A percentile compares a stretch with the other conserved stretches of the same genome.
These are phyloP conservation scores for Vanderwaltozyma tropicalis DNA, from an alignment of 805 yeast genomes.

Conservation along the genomic window DNA sequence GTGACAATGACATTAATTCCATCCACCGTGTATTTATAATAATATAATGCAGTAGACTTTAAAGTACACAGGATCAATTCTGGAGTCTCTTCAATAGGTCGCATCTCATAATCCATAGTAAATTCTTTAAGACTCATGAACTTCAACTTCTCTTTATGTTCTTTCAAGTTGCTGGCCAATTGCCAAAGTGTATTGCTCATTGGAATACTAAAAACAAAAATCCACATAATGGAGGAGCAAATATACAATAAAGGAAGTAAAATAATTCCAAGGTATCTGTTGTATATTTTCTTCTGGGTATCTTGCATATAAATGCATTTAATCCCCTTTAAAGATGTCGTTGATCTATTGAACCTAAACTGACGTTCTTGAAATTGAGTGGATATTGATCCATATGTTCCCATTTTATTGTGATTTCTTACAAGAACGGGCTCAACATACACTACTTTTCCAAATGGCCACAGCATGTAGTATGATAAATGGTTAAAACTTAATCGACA, in stretches of 20 bases:
- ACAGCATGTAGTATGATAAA: conserved; percentile 57
- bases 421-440: conserved; percentile 33
- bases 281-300: too few species aligned
- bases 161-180: conserved; percentile 21
- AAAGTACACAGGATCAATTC: too few species aligned
- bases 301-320: too few species aligned
- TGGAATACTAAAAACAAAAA: conserved; percentile 81
- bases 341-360: neutral
- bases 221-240: conserved; percentile 61
- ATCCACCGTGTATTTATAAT: conserved; percentile 89
- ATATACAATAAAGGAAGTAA: neutral
- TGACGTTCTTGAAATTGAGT: neutral
- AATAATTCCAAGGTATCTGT: neutral
- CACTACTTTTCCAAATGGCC: conserved; percentile 87
- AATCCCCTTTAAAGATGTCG: neutral
- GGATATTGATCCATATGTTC: neutral
- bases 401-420: too few species aligned
- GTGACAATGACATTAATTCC: conserved; percentile 91
- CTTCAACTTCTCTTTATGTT: too few species aligned
- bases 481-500: conserved; percentile 54
- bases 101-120: conserved; percentile 79
- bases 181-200: conserved; percentile 80
- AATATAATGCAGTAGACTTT: conserved; percentile 60
- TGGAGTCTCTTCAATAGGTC: too few species aligned
- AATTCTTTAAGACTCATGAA: conserved; percentile 68